phyloP scores from a whole-genome alignment of 2,329 filamentous ascomycete genomes.

The Penicillium sp. region DNA sequence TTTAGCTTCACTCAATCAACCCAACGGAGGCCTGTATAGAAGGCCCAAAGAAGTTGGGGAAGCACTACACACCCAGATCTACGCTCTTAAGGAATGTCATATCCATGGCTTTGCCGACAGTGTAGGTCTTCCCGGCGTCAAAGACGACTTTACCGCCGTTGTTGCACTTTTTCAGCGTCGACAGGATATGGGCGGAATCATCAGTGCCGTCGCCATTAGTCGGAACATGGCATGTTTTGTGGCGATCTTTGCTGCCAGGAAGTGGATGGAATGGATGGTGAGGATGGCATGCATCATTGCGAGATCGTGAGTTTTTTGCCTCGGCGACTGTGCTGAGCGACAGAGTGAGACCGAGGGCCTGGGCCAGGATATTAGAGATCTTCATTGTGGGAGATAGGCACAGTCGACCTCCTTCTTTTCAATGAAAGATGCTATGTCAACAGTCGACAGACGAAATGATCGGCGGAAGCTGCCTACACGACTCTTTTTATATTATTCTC shows the following conservation, averaged over 20 bases:
- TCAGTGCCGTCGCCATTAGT: constrained; percentile 34
- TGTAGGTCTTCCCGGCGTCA: constrained; percentile 50
- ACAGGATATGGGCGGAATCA: constrained; percentile 48
- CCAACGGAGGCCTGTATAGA: too few species aligned
- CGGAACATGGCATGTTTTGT: constrained; percentile 26
- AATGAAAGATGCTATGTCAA: too few species aligned
- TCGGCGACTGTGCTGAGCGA: constrained; percentile 17
- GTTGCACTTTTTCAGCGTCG: constrained; percentile 55
- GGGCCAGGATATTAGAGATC: constrained; percentile 18
- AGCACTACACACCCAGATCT: constrained; percentile 48
- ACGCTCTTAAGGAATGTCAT: constrained; percentile 59
- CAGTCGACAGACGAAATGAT: too few species aligned
- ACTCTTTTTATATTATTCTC: too few species aligned
- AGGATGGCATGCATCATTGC: constrained; percentile 24
- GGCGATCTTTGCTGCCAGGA: constrained; percentile 20
- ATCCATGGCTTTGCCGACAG: constrained; percentile 59
- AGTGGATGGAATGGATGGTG: constrained; percentile 27
- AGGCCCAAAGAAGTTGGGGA: constrained; percentile 6
- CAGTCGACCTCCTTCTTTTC: too few species aligned
- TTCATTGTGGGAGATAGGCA: constrained; percentile 17
- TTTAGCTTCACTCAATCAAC: too few species aligned
- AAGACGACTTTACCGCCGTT: constrained; percentile 59
- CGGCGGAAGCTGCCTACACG: too few species aligned
- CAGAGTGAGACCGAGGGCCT: constrained; percentile 17
- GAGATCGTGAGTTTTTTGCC: constrained; percentile 6